phyloP scores from a whole-genome alignment of 148 eudicot species.

The Bassia scoparia region DNA sequence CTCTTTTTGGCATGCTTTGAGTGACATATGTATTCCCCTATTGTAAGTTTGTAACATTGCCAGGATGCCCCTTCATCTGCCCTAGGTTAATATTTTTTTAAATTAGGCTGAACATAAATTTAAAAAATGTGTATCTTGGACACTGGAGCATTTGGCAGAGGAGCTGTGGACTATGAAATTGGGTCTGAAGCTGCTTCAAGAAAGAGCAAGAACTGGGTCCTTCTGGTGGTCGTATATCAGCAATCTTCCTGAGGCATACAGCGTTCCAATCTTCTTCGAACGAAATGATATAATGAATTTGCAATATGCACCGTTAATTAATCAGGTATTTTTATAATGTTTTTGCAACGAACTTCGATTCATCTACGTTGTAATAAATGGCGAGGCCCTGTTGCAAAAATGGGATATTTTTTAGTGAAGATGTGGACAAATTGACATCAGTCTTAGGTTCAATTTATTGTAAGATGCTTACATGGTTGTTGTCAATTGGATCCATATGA shows the following conservation, averaged over 20 bases:
- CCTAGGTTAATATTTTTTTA: conserved; percentile 28
- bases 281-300: conserved; percentile 84
- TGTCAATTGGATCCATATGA: neutral
- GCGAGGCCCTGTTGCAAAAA: too few relatives aligned
- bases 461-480: neutral
- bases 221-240: conserved; percentile 99
- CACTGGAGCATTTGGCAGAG: conserved; percentile 89
- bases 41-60: neutral
- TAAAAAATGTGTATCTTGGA: conserved; percentile 72
- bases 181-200: conserved; percentile 85
- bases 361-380: too few relatives aligned
- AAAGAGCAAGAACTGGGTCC: conserved; percentile 74
- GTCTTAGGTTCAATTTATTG: neutral
- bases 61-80: conserved; percentile 21
- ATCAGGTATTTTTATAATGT: conserved; percentile 51
- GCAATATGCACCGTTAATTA: conserved; percentile 82
- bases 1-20: neutral
- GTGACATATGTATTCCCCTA: neutral
- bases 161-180: conserved; percentile 94
- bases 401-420: too few relatives aligned
- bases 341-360: neutral
- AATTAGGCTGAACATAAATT: conserved; percentile 52
- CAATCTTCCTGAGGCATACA: conserved; percentile 91
- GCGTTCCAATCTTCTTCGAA: conserved; percentile 83
- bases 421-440: neutral